Conservation (phyloP, 108 stramenopile species). For the Pseudonitzschia multiseries region DNA sequence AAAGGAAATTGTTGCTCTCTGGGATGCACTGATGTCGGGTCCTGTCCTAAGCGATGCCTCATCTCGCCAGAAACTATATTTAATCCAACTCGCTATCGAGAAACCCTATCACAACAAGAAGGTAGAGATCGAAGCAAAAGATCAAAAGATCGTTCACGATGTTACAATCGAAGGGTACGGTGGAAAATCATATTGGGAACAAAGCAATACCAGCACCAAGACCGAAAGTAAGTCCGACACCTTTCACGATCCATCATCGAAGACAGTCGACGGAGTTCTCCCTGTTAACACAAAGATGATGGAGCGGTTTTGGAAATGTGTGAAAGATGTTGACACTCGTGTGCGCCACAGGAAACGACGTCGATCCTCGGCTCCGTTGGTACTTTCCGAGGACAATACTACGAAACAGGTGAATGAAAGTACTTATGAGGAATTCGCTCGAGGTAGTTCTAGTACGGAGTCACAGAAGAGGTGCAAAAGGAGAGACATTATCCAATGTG, state of each 20-base stretch:
- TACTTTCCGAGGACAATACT: not conserved
- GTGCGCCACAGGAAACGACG: not conserved
- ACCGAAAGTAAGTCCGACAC: not conserved
- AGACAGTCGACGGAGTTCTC: not conserved
- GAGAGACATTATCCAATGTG: not conserved
- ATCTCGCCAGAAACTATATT: constrained; percentile 1
- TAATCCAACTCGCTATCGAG: not conserved
- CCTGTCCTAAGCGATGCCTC: not conserved
- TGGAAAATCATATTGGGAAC: constrained; percentile 4
- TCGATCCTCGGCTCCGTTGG: not conserved
- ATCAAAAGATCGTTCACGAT: not conserved
- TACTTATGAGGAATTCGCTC: not conserved
- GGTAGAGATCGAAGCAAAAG: not conserved
- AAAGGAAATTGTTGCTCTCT: not conserved
- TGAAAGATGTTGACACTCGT: not conserved
- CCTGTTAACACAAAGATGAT: not conserved
- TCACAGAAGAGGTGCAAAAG: not conserved
- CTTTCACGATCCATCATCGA: not conserved
- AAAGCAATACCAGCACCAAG: not conserved
- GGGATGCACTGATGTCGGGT: constrained; percentile 1
- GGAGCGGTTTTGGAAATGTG: not conserved
- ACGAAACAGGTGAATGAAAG: not conserved
- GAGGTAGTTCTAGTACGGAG: not conserved
- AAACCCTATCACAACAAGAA: not conserved
- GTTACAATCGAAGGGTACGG: not conserved